A percentile compares a stretch with the other conserved stretches of the same genome.
phyloP scores from a whole-genome alignment of 306 rosid species.

The Dalbergia cochinchinensis region DNA sequence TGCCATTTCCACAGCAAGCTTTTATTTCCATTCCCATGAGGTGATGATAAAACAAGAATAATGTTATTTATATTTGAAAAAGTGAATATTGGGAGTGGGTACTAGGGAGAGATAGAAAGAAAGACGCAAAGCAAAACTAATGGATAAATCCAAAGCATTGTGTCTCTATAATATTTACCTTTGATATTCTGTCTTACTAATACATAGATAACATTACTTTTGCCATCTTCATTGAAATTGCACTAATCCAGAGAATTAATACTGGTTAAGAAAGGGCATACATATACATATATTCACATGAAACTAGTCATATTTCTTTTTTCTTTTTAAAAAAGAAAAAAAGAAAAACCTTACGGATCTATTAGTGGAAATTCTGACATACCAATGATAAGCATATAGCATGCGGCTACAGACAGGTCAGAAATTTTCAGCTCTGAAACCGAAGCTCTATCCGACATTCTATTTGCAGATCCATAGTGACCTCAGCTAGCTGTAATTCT shows the following conservation, averaged over 20 bases:
- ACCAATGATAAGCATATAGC: conserved; percentile 21
- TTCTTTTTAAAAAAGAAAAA: neutral
- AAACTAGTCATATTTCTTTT: neutral
- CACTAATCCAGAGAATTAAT: neutral
- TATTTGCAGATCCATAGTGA: conserved; percentile 32
- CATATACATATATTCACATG: neutral
- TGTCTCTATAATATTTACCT: too few species aligned
- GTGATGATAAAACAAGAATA: neutral
- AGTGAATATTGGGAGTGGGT: too few species aligned
- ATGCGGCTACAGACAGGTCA: conserved; percentile 25
- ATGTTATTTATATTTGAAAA: too few species aligned
- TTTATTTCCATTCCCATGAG: neutral
- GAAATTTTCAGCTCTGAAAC: conserved; percentile 1
- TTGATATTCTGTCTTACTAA: too few species aligned
- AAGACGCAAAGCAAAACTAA: too few species aligned
- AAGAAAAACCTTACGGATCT: neutral
- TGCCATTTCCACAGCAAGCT: neutral
- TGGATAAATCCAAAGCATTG: too few species aligned
- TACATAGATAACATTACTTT: neutral
- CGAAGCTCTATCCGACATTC: conserved; percentile 48
- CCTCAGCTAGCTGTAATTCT: neutral
- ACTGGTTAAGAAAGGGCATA: neutral
- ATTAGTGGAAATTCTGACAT: conserved; percentile 39
- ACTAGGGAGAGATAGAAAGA: too few species aligned
- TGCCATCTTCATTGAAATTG: neutral